Conservation (phyloP, 495 filamentous ascomycete genomes). For the Sabuloglossum arenarium region DNA sequence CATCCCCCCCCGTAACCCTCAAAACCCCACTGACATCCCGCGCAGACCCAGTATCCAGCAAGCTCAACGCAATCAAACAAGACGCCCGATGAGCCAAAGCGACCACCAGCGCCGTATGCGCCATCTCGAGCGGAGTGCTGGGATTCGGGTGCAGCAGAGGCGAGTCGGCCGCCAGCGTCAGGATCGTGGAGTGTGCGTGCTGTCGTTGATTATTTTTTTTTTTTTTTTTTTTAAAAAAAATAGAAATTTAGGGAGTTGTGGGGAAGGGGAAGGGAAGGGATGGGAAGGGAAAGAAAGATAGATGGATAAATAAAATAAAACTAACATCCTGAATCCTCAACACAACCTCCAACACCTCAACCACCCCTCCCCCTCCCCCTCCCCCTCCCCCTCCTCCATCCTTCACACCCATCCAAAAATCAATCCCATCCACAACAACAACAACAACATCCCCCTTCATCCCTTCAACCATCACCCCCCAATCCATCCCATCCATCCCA, state of each 20-base stretch:
- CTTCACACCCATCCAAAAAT: slow-evolving; percentile 16
- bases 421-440: slow-evolving; percentile 11
- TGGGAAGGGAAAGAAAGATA: no score
- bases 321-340: no score
- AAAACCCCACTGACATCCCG: slow-evolving; percentile 82
- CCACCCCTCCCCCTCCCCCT: slow-evolving; percentile 23
- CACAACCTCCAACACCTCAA: no score
- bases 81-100: slow-evolving; percentile 53
- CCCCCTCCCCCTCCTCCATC: slow-evolving; percentile 3
- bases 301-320: no score
- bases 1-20: slow-evolving; percentile 36
- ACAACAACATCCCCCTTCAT: neutral
- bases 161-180: slow-evolving; percentile 46
- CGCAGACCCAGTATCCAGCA: slow-evolving; percentile 66
- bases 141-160: neutral
- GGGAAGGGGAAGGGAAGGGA: no score
- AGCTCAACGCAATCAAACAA: slow-evolving; percentile 44
- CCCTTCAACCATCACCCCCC: neutral
- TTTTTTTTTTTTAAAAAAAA: no score
- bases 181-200: slow-evolving; percentile 35
- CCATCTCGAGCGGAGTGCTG: slow-evolving; percentile 40
- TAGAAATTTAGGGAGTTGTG: no score
- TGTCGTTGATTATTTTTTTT: no score
- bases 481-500: neutral
- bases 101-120: slow-evolving; percentile 48